Conservation (phyloP, 2,329 filamentous ascomycete species). For the Alternaria solani region DNA sequence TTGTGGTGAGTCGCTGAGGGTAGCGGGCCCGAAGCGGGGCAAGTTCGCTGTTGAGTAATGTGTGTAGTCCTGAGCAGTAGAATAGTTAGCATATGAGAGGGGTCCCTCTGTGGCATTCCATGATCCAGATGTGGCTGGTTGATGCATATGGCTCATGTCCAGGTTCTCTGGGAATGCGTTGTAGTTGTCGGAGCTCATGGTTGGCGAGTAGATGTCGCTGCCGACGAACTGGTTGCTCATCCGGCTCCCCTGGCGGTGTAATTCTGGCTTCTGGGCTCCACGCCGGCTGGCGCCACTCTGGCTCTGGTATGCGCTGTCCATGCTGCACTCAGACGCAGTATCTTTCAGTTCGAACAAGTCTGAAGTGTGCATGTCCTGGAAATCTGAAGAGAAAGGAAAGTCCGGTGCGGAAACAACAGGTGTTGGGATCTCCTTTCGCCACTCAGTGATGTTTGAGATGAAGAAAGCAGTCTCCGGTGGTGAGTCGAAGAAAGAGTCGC, state of each 20-base stretch:
- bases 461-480: constrained; percentile 45
- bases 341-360: constrained; percentile 49
- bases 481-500: constrained; percentile 52
- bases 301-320: constrained; percentile 55
- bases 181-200: constrained; percentile 48
- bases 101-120: constrained; percentile 43
- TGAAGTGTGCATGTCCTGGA: constrained; percentile 46
- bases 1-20: constrained; percentile 29
- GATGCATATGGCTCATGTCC: constrained; percentile 47
- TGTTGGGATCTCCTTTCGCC: constrained; percentile 51
- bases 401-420: constrained; percentile 45
- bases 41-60: constrained; percentile 39
- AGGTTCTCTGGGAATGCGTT: constrained; percentile 42
- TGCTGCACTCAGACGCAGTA: constrained; percentile 51
- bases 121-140: constrained; percentile 38
- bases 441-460: constrained; percentile 52
- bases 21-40: constrained; percentile 32
- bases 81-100: constrained; percentile 50
- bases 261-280: constrained; percentile 37
- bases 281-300: constrained; percentile 49
- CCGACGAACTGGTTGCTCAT: constrained; percentile 43
- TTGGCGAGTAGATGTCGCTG: constrained; percentile 47
- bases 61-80: constrained; percentile 47
- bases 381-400: constrained; percentile 46
- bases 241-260: constrained; percentile 39